phyloP scores from a whole-genome alignment of 1,284 basidiomycete genomes.

The Coniophora puteana region DNA sequence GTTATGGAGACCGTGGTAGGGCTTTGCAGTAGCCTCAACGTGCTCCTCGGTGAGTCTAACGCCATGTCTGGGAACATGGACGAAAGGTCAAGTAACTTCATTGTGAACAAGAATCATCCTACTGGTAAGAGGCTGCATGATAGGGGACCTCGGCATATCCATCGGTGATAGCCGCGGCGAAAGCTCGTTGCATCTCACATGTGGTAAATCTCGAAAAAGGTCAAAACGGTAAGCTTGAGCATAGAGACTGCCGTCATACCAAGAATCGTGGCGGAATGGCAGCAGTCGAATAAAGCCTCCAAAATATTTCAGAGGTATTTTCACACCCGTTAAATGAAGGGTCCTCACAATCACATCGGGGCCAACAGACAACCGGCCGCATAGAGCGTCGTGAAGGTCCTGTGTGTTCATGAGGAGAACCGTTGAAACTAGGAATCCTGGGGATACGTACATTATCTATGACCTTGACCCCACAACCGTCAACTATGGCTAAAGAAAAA shows the following conservation, averaged over 20 bases:
- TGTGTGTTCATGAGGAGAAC: constrained; percentile 11
- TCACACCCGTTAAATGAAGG: not conserved
- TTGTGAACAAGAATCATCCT: constrained; percentile 13
- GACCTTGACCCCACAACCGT: constrained; percentile 18
- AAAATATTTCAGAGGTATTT: not conserved
- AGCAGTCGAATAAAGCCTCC: constrained; percentile 26
- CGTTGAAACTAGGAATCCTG: not conserved
- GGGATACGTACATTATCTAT: constrained; percentile 34
- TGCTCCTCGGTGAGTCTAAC: not conserved
- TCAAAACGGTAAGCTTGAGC: not conserved
- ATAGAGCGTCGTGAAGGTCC: constrained; percentile 35
- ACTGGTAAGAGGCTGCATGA: not conserved
- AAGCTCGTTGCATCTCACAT: constrained; percentile 18
- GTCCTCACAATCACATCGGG: constrained; percentile 34
- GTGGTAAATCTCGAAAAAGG: constrained; percentile 19
- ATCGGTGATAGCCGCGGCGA: not conserved
- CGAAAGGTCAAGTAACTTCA: not conserved
- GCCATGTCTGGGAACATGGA: not conserved
- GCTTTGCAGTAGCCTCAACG: not conserved
- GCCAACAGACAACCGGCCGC: constrained; percentile 36
- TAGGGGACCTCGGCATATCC: not conserved
- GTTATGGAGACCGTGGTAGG: too few relatives aligned
- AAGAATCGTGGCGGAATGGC: constrained; percentile 24
- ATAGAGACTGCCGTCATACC: constrained; percentile 10
- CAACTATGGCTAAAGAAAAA: constrained; percentile 16